Base-by-base conservation (phyloP, 257 asterid species). In the Solanum boliviense region DNA sequence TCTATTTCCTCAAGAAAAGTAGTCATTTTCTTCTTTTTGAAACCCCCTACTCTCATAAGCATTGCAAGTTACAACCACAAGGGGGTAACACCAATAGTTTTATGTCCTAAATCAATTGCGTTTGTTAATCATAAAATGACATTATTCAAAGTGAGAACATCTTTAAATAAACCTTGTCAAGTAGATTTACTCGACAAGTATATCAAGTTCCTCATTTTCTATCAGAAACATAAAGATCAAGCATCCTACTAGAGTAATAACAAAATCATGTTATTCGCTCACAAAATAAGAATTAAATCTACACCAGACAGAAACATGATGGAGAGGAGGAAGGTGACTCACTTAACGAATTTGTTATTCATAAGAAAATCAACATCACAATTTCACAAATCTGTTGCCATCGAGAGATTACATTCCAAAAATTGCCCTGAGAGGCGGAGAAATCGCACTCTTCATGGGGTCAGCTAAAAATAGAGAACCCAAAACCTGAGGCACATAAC, bases 391-490 rank as follows among this genome's bases (percentile, higher is more conserved):
- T 78, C 65, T 78, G 23, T 76, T 76, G 13, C 84, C 48, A 7
- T 38, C 35, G n/a, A 41, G 36, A 86, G 78, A 48, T 83, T 36
- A 84, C 87, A 87, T 79, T 88, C 78, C 92, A 90, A 90, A 93
- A 91, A 67, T 91, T 90, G 94, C 93, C 90, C 90, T 93, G 96
- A 94, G 98, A 94, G 98, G 98, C 98, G 89, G 87, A 89, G 86
- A 41, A 79, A 70, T 91, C 90, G 94, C 95, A 76, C 98, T 95
- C 98, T 94, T 92, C 98, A 79, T 95, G 88, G 91, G 92, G 92
- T 91, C 92, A 85, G 93, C 88, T 68, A 56, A 88, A 91, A 90
- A 73, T 78, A 46, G 38, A 48, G 73, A 90, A 84, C 83, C 90
- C 88, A 84, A 87, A 74, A 85, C 56, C 29, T 60, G 46, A 58